These are phyloP conservation scores for Pseudocercospora ulei DNA, from an alignment of 2,329 filamentous ascomycete genomes.

Conservation along the genomic window DNA sequence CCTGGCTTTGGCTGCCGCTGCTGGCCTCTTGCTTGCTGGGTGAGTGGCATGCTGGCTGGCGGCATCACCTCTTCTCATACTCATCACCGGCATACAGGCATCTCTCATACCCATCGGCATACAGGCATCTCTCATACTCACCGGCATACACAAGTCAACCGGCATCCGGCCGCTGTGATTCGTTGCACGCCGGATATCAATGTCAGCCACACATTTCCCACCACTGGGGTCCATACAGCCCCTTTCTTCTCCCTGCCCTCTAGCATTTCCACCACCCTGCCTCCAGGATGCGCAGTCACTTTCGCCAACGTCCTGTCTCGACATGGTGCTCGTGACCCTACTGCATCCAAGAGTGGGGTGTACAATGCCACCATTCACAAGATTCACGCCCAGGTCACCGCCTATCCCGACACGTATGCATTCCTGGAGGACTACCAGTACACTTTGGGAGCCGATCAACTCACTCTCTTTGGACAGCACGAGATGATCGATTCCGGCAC, in stretches of 20 bases:
- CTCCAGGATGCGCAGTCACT: conserved; percentile 60
- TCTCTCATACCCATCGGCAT: conserved; percentile 1
- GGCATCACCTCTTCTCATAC: too few relatives aligned
- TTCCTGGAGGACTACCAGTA: conserved; percentile 68
- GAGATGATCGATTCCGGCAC: conserved; percentile 65
- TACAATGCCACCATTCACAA: conserved; percentile 57
- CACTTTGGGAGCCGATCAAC: conserved; percentile 56
- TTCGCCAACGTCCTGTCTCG: conserved; percentile 75
- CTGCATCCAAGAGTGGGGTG: conserved; percentile 51
- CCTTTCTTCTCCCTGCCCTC: conserved; percentile 70
- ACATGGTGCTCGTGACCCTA: conserved; percentile 77
- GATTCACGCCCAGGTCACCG: conserved; percentile 51
- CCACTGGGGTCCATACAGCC: conserved; percentile 64
- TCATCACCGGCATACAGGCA: conserved; percentile 10
- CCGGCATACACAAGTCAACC: neutral
- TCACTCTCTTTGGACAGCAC: conserved; percentile 58
- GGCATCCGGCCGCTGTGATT: conserved; percentile 22
- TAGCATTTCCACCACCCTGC: conserved; percentile 51
- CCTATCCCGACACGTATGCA: conserved; percentile 53
- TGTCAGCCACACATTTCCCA: conserved; percentile 55
- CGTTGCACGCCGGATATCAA: conserved; percentile 46
- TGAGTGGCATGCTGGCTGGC: conserved; percentile 9
- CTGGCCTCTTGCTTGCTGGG: conserved; percentile 17
- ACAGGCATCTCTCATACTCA: conserved; percentile 5
- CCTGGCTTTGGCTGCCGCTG: conserved; percentile 9